phyloP scores from a whole-genome alignment of 768 basidiomycete genomes.

The Mrakia gelida region DNA sequence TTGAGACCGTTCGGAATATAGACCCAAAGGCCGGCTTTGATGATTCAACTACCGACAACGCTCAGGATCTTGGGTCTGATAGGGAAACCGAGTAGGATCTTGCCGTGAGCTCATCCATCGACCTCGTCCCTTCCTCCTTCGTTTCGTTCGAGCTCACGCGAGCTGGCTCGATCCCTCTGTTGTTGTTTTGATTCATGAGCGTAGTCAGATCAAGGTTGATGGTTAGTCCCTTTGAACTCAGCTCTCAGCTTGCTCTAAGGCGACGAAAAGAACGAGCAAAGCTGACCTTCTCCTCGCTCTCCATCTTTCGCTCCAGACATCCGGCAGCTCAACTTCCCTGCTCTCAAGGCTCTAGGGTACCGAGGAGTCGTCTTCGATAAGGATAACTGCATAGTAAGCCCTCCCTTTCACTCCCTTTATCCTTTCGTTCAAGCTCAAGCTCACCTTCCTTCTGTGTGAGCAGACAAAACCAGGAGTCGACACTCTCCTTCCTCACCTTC shows the following conservation, averaged over 20 bases:
- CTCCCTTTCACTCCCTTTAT: background rate
- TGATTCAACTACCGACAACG: constrained; percentile 5
- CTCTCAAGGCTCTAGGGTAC: constrained; percentile 67
- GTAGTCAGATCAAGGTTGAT: constrained; percentile 24
- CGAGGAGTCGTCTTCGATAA: constrained; percentile 93
- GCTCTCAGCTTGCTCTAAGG: too few species aligned
- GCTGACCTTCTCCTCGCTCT: background rate
- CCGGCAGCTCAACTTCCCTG: constrained; percentile 40
- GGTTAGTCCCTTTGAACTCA: background rate
- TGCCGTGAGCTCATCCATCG: background rate
- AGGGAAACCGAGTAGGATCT: background rate
- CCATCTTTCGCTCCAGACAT: constrained; percentile 35
- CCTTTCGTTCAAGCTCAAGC: background rate
- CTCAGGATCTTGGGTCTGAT: constrained; percentile 10
- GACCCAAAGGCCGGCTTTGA: background rate
- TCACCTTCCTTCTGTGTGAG: background rate
- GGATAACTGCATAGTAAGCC: constrained; percentile 85
- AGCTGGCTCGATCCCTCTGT: background rate
- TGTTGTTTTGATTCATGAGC: background rate
- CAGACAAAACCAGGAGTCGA: constrained; percentile 81
- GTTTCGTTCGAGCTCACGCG: background rate
- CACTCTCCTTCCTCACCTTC: constrained; percentile 66
- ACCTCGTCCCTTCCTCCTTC: background rate
- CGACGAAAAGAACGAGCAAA: too few species aligned
- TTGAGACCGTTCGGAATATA: background rate